Base-by-base conservation (phyloP, 805 yeast genomes). In the Suhomyces prunicola region DNA sequence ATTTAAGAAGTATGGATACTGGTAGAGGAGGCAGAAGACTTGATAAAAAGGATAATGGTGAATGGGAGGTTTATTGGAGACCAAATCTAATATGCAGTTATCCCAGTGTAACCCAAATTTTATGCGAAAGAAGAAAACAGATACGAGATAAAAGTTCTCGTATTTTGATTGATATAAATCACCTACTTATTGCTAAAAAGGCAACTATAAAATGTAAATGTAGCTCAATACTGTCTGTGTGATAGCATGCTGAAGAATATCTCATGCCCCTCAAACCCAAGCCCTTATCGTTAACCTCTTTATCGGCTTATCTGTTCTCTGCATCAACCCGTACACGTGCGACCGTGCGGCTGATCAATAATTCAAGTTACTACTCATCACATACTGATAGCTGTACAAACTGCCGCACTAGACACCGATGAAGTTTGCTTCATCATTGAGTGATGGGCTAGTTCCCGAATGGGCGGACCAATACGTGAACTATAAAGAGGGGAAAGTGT, bases 391-490 rank as follows among this genome's bases (percentile, higher is more conserved):
- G 13, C 12, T 17, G 13, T 9, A 39, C 42, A 39, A 39, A 19
- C 8, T 5, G 13, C 15, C 6, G 8, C 23, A 19, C 19, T 36
- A 36, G 5, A n/a, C 15, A 9, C 6, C 10, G 15, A 86, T 86
- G 92, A 86, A 86, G 70, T 86, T 86, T 64, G 86, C 85, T 10
- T 86, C 83, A 56, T 82, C 87, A 23, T 72, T 86, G 53, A 80
- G 78, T 57, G 86, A 85, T 48, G 86, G 86, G 52, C 77, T 84
- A 36, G 87, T 88, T 52, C 96, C 97, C 4, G 96, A 88, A 62
- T 92, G 97, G 97, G 84, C 83, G 62, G 86, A 83, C 50, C 85
- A 85, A 62, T 92, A 92, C 64, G 76, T 92, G 33, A 87, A 89
- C 62, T 87, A 87, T 65, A 84, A 84, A 59, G 65, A 69, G 9